Evolutionary conservation across 768 basidiomycete species (phyloP), one percentile per base, ranked within the genome.

Genomic region (Suillus discolor): DNA sequence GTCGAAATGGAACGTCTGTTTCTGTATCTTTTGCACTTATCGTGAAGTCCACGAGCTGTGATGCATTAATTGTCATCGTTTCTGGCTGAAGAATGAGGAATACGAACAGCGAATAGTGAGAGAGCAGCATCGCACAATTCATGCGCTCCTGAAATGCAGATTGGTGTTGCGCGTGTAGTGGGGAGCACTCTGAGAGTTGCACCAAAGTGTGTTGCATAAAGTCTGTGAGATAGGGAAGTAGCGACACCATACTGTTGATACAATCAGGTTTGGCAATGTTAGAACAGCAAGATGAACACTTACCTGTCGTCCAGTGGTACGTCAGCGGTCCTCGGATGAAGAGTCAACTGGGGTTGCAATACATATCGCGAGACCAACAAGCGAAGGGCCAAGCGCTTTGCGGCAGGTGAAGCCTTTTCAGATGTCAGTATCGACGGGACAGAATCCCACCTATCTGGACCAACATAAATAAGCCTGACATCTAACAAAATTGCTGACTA

Each of bases 311-410:
- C 34, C 12, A 7, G 34, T 55, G 31, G 20, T 13, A 20, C 34
- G 13, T 36, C 34, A 6, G 13, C 20, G 12, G 36, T 34, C 34
- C 31, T 38, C 3, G 34, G 54, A 36, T n/a, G 54, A 55, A 55
- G 54, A 55, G 57, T 68, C 20, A 89, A 71, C 13, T 81, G 79
- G 9, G 84, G 82, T 18, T 70, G 73, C 66, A 93, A 74, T 34
- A 93, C 79, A 69, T 86, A 84, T 47, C 78, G 80, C 20, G 82
- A 85, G 68, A 89, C 86, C 57, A 84, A 62, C 39, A 93, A 75
- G 36, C 80, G 82, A n/a, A 86, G 69, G 8, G 86, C 82, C 49
- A 92, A 73, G 4, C 90, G 84, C 69, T 82, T 83, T 6, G 88
- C 82, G 23, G 89, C 88, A 34, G 86, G 84, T 23, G 92, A 92